Conservation (phyloP, 2,329 filamentous ascomycete species). For the Xylariaceae sp. region DNA sequence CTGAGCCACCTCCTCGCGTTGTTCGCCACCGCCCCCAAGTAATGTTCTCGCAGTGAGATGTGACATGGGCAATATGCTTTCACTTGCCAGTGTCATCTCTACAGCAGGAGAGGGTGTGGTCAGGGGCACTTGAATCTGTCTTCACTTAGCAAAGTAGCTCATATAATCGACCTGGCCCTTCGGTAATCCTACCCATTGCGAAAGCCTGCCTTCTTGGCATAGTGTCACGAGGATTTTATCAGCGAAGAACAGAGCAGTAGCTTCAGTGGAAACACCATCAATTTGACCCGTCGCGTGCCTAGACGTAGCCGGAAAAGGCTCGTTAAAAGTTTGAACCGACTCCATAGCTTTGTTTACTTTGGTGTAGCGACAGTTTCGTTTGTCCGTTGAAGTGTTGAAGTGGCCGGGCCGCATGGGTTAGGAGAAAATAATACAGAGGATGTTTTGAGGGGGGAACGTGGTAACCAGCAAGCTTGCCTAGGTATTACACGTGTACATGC, state of each 20-base stretch:
- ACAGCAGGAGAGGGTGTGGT: conserved; percentile 60
- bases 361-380: background rate
- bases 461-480: too few relatives aligned
- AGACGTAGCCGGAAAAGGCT: conserved; percentile 65
- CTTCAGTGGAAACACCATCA: conserved; percentile 66
- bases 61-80: conserved; percentile 63
- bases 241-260: conserved; percentile 68
- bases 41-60: conserved; percentile 84
- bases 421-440: too few relatives aligned
- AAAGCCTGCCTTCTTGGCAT: conserved; percentile 76
- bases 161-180: background rate
- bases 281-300: conserved; percentile 59
- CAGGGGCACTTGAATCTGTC: conserved; percentile 73
- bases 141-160: conserved; percentile 3
- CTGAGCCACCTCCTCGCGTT: conserved; percentile 79
- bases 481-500: too few relatives aligned
- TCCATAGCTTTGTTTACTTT: conserved; percentile 35
- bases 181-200: conserved; percentile 76
- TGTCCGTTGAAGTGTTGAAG: background rate
- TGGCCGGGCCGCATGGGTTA: background rate
- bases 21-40: conserved; percentile 74
- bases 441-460: too few relatives aligned
- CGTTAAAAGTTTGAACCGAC: conserved; percentile 40
- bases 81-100: conserved; percentile 54
- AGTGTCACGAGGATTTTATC: conserved; percentile 91